Percentiles rank a stretch among this genome's conserved stretches.
Evolutionary conservation across 2,329 filamentous ascomycete genomes (phyloP).

Genomic region (Ceratocystis colombiana): DNA sequence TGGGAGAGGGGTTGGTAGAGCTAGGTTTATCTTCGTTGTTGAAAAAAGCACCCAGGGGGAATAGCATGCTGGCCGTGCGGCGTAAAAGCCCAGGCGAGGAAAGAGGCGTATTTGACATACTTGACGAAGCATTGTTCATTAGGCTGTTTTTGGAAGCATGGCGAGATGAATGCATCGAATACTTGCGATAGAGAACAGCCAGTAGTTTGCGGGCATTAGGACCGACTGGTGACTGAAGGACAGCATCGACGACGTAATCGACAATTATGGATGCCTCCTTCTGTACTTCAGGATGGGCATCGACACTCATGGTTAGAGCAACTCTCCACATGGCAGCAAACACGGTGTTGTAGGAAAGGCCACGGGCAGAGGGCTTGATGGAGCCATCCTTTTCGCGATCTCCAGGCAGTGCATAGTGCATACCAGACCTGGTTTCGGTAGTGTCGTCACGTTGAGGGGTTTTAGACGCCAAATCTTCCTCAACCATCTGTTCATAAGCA

Average conservation of each 20-base stretch:
- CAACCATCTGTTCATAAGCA: conserved; percentile 78
- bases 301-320: conserved; percentile 77
- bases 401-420: conserved; percentile 50
- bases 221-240: conserved; percentile 69
- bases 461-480: conserved; percentile 63
- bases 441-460: conserved; percentile 47
- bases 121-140: conserved; percentile 29
- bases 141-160: conserved; percentile 31
- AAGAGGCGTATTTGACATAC: conserved; percentile 34
- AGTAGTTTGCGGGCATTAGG: conserved; percentile 60
- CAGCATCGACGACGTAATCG: conserved; percentile 69
- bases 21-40: conserved; percentile 39
- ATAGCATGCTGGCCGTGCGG: conserved; percentile 53
- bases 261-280: conserved; percentile 74
- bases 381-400: conserved; percentile 48
- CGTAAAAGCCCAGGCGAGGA: conserved; percentile 51
- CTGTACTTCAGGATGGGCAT: conserved; percentile 89
- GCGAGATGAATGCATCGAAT: conserved; percentile 37
- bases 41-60: conserved; percentile 44
- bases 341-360: conserved; percentile 73
- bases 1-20: conserved; percentile 30
- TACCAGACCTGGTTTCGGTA: conserved; percentile 50
- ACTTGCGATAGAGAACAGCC: conserved; percentile 55
- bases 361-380: conserved; percentile 47
- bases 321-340: conserved; percentile 94